Evolutionary conservation across 768 basidiomycete genomes (phyloP), one percentile per base, ranked within the genome.

Genomic region (Tulasnella sp.): DNA sequence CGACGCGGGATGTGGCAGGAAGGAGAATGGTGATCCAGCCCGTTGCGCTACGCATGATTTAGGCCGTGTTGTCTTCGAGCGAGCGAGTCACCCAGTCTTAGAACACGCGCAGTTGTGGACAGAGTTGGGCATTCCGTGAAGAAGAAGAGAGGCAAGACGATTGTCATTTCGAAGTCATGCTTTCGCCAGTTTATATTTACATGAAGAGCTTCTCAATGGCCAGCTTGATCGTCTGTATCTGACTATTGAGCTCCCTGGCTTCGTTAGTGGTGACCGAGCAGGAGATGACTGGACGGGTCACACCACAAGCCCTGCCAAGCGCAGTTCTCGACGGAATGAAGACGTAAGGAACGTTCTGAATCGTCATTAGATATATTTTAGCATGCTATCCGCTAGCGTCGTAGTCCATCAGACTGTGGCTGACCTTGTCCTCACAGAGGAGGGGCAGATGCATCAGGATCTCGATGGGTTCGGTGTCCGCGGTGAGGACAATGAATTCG

Each of bases 191-290:
- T n/a, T n/a, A n/a, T n/a, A n/a, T 38, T 57, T 38, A 57, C 43
- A 57, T 46, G 43, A 57, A 57, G 27, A 83, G 70, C 71, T 81
- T 87, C 70, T 91, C 88, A 62, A 90, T 87, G 21, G 79, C 80
- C 49, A 78, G 76, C 77, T 96, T 98, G 72, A 94, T 77, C 56
- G 81, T 84, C 65, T 78, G 77, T 66, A 98, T 94, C 74, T 96
- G 92, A 69, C 85, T 85, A 59, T 81, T 80, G 31, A 98, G 77
- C 72, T 98, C 92, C 70, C 83, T 83, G 45, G 87, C 85, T 72
- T 98, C 93, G 65, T 91, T 93, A 60, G 92, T 96, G n/a, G 91
- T 97, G 63, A 98, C 84, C 66, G 89, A 92, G 29, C 88, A 91
- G 62, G 94, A 82, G 61, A 99, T 98, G 66, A 98, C 94, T 25